Base-by-base conservation (phyloP, 306 rosid species). In the Cajanus cajan region DNA sequence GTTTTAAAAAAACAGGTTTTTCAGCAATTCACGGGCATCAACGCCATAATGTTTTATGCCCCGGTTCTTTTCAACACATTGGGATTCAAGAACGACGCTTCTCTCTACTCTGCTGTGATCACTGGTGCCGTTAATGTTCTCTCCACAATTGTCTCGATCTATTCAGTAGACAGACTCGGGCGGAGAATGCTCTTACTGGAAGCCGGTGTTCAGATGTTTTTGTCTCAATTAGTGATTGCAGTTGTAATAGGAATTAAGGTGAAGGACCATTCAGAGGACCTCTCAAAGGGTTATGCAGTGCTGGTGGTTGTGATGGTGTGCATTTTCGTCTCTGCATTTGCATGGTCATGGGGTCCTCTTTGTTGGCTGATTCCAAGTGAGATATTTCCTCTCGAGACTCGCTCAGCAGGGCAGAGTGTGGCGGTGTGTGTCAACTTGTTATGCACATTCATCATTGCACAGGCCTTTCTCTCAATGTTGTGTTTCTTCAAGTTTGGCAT, bases 341-440 rank as follows among this genome's bases (percentile, higher is more conserved):
- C 98, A 0, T 94, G 98, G 98, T 94, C 98, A 4, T 92, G 98
- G 98, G 98, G 96, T 0, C 98, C 98, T 0, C 86, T 92, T 0
- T 96, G 90, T 0, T 94, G 98, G 98, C 64, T 94, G 4, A 89
- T 92, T 28, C 97, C 98, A 0, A 90, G 96, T 18, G 98, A 94
- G 80, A 94, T 87, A 0, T 94, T 94, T 83, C 97, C 97, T 0
- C 45, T 94, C 2, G 97, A 94, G 81, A 92, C 96, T 2, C 88
- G 97, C 1, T 94, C 98, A 1, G 94, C 92, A 0, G 98, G 98
- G 1, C 96, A 92, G 48, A 92, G 98, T 78, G 78, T 92, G 0
- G 88, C 97, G 0, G 97, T 92, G 0, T 92, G 91, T 59, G 64
- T 86, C 15, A 94, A 94, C 85, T 73, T 94, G 83, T 84, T 92